These are phyloP conservation scores for Licmophora abbreviata DNA, from an alignment of 108 stramenopile genomes.

Conservation along the genomic window DNA sequence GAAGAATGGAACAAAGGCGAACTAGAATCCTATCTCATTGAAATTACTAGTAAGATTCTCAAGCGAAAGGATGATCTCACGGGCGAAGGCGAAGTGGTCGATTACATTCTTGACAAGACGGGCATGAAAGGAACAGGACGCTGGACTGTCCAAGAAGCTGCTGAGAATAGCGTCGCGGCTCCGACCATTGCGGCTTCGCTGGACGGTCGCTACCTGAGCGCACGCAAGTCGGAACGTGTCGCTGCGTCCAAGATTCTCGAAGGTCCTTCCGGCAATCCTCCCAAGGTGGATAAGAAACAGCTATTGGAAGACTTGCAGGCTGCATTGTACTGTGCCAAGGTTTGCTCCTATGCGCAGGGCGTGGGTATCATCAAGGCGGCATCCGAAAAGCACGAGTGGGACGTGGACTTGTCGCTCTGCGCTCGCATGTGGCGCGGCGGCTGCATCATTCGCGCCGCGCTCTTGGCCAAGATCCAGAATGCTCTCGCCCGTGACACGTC, in stretches of 20 bases:
- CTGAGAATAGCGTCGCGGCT: conserved; percentile 93
- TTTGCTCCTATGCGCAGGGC: conserved; percentile 97
- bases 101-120: conserved; percentile 94
- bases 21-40: conserved; percentile 91
- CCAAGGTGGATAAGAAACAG: conserved; percentile 80
- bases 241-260: conserved; percentile 71
- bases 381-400: conserved; percentile 85
- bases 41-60: conserved; percentile 94
- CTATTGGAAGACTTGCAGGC: conserved; percentile 84
- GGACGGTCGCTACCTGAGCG: conserved; percentile 88
- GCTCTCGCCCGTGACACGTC: conserved; percentile 64
- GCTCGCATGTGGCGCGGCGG: conserved; percentile 98
- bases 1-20: conserved; percentile 88
- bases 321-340: conserved; percentile 94
- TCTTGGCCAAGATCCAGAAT: conserved; percentile 90
- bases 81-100: conserved; percentile 73
- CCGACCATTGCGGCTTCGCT: conserved; percentile 94
- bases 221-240: conserved; percentile 88
- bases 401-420: conserved; percentile 86
- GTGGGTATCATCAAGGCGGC: conserved; percentile 86
- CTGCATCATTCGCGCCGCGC: conserved; percentile 94
- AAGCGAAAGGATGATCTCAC: conserved; percentile 73
- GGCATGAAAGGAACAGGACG: conserved; percentile 99
- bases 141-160: conserved; percentile 99
- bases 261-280: conserved; percentile 74